Evolutionary conservation across 177 flowering plant genomes (phyloP), one percentile per base, ranked within the genome.

Genomic region (Vitis hybrid): DNA sequence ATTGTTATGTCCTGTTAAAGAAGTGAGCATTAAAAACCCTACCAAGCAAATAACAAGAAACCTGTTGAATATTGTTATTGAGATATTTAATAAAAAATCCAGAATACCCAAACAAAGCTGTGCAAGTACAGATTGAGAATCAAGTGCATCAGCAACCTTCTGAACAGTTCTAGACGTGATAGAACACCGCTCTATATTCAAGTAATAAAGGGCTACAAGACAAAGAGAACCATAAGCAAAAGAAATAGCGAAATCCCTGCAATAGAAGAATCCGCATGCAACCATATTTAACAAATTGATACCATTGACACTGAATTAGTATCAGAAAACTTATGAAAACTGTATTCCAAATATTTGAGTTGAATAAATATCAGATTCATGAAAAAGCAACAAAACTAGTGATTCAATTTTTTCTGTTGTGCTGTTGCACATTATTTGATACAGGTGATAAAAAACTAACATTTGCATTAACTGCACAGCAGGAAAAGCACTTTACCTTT

Each of bases 101-200:
- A 45, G 56, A 64, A 56, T 83, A 95, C 99, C 99, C 81, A 93
- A 64, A 60, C 34, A 85, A 56, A 95, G 90, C 56, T 93, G 91
- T 60, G 91, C 69, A 68, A 95, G 88, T 4, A 71, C 78, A 71
- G 94, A 89, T 63, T 72, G 84, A 68, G 85, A 34, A 79, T 83
- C 77, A 72, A 95, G 67, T 23, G 92, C 84, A 78, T 90, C 97
- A 60, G 94, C 88, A 79, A 95, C 77, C 80, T 82, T 90, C 67
- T 93, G 96, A 72, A 95, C 83, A 45, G 99, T 93, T 85, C 96
- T 86, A 62, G 99, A 85, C 50, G 99, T 91, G 74, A 95, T 84
- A 60, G 87, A 87, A 80, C 99, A 95, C 11, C 78, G 80, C 73
- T 90, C 98, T 71, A 95, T 79, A 74, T 87, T 88, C 83, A 93